phyloP scores from a whole-genome alignment of 306 rosid species.

The Cucumis melo region DNA sequence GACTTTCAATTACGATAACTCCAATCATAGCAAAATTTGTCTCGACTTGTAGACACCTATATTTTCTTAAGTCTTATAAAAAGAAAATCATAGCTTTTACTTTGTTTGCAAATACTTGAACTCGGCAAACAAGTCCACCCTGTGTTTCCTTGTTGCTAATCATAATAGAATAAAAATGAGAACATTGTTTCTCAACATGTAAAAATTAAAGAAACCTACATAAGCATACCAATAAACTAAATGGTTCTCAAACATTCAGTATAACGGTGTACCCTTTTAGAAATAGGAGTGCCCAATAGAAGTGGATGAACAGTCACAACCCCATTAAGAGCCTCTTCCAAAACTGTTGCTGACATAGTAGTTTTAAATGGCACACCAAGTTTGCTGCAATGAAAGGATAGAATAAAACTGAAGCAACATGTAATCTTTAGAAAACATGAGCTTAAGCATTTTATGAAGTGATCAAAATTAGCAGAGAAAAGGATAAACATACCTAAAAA shows the following conservation, averaged over 20 bases:
- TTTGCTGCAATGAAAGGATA: slow-evolving; percentile 41
- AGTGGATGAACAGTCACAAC: slow-evolving; percentile 54
- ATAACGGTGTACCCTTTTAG: slow-evolving; percentile 44
- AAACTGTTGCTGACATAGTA: slow-evolving; percentile 77
- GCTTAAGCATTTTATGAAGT: not conserved
- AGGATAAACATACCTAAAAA: slow-evolving; percentile 53
- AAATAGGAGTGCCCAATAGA: slow-evolving; percentile 44
- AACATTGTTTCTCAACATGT: slow-evolving; percentile 96
- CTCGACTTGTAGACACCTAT: no score
- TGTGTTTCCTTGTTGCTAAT: slow-evolving; percentile 66
- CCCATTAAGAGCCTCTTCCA: slow-evolving; percentile 95
- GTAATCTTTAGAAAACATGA: not conserved
- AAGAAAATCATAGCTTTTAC: no score
- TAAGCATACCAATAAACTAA: not conserved
- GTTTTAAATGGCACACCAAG: slow-evolving; percentile 99
- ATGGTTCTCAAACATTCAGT: not conserved
- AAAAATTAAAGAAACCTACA: slow-evolving; percentile 3
- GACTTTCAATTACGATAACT: no score
- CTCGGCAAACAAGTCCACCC: slow-evolving; percentile 95
- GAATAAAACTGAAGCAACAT: not conserved
- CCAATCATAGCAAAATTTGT: no score
- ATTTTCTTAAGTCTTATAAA: no score
- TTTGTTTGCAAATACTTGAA: no score
- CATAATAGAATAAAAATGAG: slow-evolving; percentile 81
- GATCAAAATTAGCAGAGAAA: not conserved